These are phyloP conservation scores for Danielia oregonensis DNA, from an alignment of 805 yeast genomes.

Conservation along the genomic window DNA sequence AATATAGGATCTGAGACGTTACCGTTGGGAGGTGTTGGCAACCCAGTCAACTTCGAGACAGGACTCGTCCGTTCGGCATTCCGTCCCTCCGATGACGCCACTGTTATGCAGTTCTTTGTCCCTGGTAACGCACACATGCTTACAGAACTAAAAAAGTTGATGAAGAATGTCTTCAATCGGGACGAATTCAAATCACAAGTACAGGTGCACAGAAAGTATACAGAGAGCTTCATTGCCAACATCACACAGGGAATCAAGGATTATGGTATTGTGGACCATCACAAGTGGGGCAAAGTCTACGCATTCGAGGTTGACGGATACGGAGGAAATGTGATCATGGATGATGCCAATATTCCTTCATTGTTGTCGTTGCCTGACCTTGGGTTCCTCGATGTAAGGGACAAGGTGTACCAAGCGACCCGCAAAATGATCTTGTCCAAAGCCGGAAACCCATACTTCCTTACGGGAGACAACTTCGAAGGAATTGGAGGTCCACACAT, in stretches of 20 bases:
- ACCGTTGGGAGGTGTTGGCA: conserved; percentile 74
- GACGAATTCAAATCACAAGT: conserved; percentile 8
- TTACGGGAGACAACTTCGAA: conserved; percentile 57
- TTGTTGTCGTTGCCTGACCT: conserved; percentile 74
- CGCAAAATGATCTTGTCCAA: conserved; percentile 68
- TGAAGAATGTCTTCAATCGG: conserved; percentile 18
- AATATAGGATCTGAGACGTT: conserved; percentile 78
- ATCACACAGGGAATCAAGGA: conserved; percentile 56
- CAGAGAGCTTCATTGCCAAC: conserved; percentile 34
- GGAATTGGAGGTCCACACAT: conserved; percentile 94
- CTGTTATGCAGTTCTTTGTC: conserved; percentile 72
- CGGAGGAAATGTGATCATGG: conserved; percentile 73
- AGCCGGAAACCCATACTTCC: conserved; percentile 74
- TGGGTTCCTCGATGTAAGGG: conserved; percentile 52
- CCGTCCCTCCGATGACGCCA: conserved; percentile 86
- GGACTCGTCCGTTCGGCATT: conserved; percentile 80
- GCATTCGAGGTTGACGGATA: conserved; percentile 91
- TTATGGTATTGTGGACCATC: conserved; percentile 66
- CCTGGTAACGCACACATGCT: conserved; percentile 82
- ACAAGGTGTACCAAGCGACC: conserved; percentile 71
- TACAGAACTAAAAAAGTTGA: conserved; percentile 50
- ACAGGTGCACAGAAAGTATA: conserved; percentile 15
- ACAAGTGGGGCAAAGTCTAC: conserved; percentile 67
- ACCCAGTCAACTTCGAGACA: conserved; percentile 70
- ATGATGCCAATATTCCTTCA: conserved; percentile 89